Conservation (phyloP, 176 grass and related monocot genomes). For the Aechmea fasciata region DNA sequence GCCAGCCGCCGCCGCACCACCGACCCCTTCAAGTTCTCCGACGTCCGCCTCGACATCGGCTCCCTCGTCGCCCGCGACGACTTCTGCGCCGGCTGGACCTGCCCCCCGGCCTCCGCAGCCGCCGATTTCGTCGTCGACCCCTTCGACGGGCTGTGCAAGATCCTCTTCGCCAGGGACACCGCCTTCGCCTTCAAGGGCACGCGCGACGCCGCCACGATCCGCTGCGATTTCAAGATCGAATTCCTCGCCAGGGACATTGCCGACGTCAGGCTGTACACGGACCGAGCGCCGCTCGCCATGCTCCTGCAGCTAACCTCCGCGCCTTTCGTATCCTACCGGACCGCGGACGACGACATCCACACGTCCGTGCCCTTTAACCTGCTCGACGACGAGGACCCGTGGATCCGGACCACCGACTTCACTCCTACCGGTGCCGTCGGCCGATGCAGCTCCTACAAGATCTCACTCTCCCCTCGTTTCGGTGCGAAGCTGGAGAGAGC, state of each 20-base stretch:
- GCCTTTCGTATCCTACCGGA: slow-evolving; percentile 48
- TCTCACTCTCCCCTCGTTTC: slow-evolving; percentile 44
- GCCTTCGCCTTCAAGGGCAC: slow-evolving; percentile 37
- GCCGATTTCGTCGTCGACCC: slow-evolving; percentile 68
- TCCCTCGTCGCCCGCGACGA: slow-evolving; percentile 16
- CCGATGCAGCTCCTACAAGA: slow-evolving; percentile 43
- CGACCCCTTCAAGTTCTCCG: slow-evolving; percentile 50
- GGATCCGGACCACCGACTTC: slow-evolving; percentile 73
- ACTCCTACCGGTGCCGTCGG: slow-evolving; percentile 49
- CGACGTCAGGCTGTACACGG: slow-evolving; percentile 29
- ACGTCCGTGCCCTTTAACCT: slow-evolving; percentile 48
- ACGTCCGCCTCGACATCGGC: slow-evolving; percentile 52
- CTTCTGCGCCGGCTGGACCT: slow-evolving; percentile 60
- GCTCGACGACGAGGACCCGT: slow-evolving; percentile 72
- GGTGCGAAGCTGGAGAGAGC: slow-evolving; percentile 46
- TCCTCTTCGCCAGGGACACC: slow-evolving; percentile 54
- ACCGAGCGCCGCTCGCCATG: slow-evolving; percentile 28
- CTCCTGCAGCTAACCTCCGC: slow-evolving; percentile 32
- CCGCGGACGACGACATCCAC: slow-evolving; percentile 73
- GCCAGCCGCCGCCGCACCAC: slow-evolving; percentile 30
- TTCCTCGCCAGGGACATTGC: slow-evolving; percentile 44
- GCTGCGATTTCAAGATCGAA: slow-evolving; percentile 67
- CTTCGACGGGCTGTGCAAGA: slow-evolving; percentile 48
- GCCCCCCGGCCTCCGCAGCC: slow-evolving; percentile 1
- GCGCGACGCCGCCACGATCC: slow-evolving; percentile 29